Evolutionary conservation across 441 rosid genomes (phyloP).

Genomic region (Geranium incanum): DNA sequence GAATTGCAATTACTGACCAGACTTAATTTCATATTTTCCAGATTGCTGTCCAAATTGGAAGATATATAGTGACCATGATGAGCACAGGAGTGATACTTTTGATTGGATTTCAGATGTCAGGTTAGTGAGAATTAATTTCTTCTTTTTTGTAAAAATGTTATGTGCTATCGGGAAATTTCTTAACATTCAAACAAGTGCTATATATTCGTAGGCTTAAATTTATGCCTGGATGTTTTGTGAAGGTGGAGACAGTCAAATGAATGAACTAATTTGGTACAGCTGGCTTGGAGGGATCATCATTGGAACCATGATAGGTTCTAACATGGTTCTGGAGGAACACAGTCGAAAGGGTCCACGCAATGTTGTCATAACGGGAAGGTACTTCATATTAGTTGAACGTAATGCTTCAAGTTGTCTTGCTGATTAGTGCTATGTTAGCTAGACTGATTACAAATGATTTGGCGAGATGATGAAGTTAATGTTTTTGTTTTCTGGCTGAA

Average conservation of each 20-base stretch:
- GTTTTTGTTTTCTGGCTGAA: conserved; percentile 23
- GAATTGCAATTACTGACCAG: neutral
- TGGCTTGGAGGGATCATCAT: conserved; percentile 93
- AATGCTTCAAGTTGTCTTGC: neutral
- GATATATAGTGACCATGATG: conserved; percentile 89
- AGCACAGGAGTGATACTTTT: conserved; percentile 78
- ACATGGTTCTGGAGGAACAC: conserved; percentile 82
- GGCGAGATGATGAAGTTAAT: conserved; percentile 5
- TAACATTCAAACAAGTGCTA: neutral
- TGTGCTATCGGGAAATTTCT: neutral
- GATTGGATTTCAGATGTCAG: conserved; percentile 78
- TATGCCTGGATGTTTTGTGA: conserved; percentile 20
- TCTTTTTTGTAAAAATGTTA: too few relatives aligned
- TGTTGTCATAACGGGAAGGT: conserved; percentile 93
- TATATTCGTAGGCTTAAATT: conserved; percentile 11
- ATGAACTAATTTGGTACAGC: conserved; percentile 78
- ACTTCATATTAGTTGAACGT: too few relatives aligned
- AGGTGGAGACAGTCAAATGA: conserved; percentile 86
- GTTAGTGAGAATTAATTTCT: conserved; percentile 30
- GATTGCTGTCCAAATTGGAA: conserved; percentile 78
- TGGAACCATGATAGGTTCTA: conserved; percentile 86
- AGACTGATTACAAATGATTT: too few relatives aligned
- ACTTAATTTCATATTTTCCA: conserved; percentile 16
- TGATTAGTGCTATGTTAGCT: neutral
- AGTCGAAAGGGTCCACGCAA: conserved; percentile 88